Percentiles rank a stretch among this genome's conserved stretches.
These are phyloP conservation scores for Penicillium sp. DNA, from an alignment of 2,329 filamentous ascomycete genomes.

Conservation along the genomic window DNA sequence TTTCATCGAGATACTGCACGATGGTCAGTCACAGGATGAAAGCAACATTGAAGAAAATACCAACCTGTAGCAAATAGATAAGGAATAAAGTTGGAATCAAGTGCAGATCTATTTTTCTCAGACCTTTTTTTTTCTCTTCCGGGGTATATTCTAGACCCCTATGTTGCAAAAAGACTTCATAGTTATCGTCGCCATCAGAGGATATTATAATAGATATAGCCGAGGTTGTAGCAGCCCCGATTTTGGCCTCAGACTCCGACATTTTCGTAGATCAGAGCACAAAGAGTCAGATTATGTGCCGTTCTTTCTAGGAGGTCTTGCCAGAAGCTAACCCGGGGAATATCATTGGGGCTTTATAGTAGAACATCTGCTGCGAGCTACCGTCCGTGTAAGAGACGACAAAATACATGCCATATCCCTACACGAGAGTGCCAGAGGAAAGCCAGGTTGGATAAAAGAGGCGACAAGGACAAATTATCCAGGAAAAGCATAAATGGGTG, in stretches of 20 bases:
- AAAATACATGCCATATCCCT: not conserved
- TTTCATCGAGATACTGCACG: slow-evolving; percentile 54
- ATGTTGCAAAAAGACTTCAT: slow-evolving; percentile 35
- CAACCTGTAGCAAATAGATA: slow-evolving; percentile 61
- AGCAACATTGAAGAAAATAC: not conserved
- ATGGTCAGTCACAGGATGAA: not conserved
- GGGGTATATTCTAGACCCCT: slow-evolving; percentile 22
- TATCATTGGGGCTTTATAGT: not conserved
- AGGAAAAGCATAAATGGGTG: not conserved
- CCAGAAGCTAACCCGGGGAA: not conserved
- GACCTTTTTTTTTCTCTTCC: slow-evolving; percentile 34
- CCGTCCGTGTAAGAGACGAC: not conserved
- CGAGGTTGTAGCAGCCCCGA: slow-evolving; percentile 10
- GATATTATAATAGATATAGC: slow-evolving; percentile 7
- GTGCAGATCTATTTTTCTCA: slow-evolving; percentile 58
- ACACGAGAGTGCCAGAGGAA: not conserved
- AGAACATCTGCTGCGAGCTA: not conserved
- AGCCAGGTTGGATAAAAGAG: not conserved
- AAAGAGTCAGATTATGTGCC: not conserved
- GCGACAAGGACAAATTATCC: not conserved
- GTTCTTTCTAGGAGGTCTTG: not conserved
- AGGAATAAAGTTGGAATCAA: slow-evolving; percentile 59
- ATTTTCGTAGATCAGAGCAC: not conserved
- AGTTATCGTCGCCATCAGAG: slow-evolving; percentile 37
- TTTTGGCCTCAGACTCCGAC: not conserved